Percentiles rank a stretch among this genome's conserved stretches.
phyloP scores from a whole-genome alignment of 331 rosid genomes.

The Phaseolus coccineus region DNA sequence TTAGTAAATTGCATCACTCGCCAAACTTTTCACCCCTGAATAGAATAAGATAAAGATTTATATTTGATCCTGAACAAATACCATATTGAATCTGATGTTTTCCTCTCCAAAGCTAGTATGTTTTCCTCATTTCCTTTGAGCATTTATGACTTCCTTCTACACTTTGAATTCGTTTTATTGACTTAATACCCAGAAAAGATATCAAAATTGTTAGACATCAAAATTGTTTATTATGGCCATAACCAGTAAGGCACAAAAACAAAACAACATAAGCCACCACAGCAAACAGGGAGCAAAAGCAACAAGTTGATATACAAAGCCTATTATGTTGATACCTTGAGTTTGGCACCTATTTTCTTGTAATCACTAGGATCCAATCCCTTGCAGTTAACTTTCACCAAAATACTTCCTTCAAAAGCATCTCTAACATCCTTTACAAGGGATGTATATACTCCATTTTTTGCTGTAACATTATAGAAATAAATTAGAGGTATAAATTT shows the following conservation, averaged over 20 bases:
- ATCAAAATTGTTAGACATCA: conserved; percentile 28
- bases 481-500: conserved; percentile 40
- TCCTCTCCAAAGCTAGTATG: not conserved
- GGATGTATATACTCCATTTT: conserved; percentile 82
- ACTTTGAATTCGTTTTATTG: conserved; percentile 3
- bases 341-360: conserved; percentile 95
- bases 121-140: conserved; percentile 13
- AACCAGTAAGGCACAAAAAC: not conserved
- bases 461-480: conserved; percentile 63
- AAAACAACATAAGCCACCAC: not conserved
- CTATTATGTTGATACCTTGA: conserved; percentile 63
- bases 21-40: not conserved
- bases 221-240: not conserved
- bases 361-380: conserved; percentile 95
- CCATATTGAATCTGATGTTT: not conserved
- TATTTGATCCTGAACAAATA: conserved; percentile 5
- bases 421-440: conserved; percentile 81
- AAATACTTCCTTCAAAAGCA: conserved; percentile 91
- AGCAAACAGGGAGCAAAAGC: conserved; percentile 3
- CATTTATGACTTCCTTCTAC: conserved; percentile 5
- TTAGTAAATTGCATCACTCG: conserved; percentile 3
- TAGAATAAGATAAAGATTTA: not conserved
- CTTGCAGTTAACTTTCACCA: conserved; percentile 84
- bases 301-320: not conserved
- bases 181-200: conserved; percentile 17